These are phyloP conservation scores for Anisodus tanguticus DNA, from an alignment of 257 asterid species.

Conservation along the genomic window DNA sequence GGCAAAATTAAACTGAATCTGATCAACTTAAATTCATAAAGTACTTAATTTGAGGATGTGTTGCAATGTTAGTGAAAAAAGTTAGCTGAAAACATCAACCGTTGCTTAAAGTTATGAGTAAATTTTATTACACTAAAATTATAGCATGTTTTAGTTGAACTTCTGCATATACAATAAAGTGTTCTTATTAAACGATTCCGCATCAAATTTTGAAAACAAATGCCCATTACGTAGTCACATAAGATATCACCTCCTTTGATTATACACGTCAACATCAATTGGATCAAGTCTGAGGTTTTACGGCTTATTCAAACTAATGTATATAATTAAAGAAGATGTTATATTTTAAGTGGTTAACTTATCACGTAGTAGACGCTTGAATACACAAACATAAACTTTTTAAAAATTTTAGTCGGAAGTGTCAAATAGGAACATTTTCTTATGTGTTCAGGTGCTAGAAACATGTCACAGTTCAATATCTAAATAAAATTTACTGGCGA, in stretches of 20 bases:
- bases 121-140: not conserved
- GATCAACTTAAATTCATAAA: not conserved
- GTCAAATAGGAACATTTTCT: not conserved
- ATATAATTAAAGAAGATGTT: not conserved
- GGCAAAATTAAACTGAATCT: not conserved
- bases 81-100: not conserved
- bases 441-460: not conserved
- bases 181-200: not conserved
- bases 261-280: not conserved
- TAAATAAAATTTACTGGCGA: not conserved
- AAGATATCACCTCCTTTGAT: not conserved
- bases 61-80: not conserved
- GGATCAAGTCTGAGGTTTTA: not conserved
- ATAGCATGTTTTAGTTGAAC: not conserved
- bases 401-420: not conserved
- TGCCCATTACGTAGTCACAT: not conserved
- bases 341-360: not conserved
- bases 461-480: not conserved
- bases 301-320: not conserved
- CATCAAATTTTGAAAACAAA: not conserved
- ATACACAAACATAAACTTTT: not conserved
- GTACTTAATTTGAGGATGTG: not conserved
- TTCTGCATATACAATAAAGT: not conserved
- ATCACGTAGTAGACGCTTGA: not conserved
- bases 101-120: too few species aligned